Percentiles rank a stretch among this genome's conserved stretches.
Conservation (phyloP, 2,329 filamentous ascomycete species). For the Sarocladium brachiariae region DNA sequence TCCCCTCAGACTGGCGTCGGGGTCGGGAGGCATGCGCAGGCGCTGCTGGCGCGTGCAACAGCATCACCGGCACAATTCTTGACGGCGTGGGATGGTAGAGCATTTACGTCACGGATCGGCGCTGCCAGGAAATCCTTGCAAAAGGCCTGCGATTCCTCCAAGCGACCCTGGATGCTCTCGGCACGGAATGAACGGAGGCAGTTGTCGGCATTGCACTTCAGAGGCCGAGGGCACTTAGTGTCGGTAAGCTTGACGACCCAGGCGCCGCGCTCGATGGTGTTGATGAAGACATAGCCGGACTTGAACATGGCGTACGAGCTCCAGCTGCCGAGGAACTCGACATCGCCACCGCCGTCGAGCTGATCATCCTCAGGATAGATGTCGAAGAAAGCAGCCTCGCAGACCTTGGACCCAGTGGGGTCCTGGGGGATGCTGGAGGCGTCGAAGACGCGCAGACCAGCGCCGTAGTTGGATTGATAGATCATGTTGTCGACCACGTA, state of each 20-base stretch:
- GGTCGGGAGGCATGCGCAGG: background rate
- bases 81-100: conserved; percentile 15
- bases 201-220: conserved; percentile 17
- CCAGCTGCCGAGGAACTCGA: conserved; percentile 17
- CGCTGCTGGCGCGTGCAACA: conserved; percentile 10
- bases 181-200: conserved; percentile 17
- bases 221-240: conserved; percentile 13
- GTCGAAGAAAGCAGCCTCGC: conserved; percentile 39
- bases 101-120: conserved; percentile 10
- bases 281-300: conserved; percentile 17
- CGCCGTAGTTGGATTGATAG: conserved; percentile 40
- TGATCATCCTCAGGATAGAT: conserved; percentile 28
- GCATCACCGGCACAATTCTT: conserved; percentile 13
- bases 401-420: conserved; percentile 31
- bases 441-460: conserved; percentile 32
- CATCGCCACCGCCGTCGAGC: conserved; percentile 14
- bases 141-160: conserved; percentile 16
- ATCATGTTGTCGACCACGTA: conserved; percentile 32
- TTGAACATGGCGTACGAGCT: conserved; percentile 16
- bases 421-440: conserved; percentile 23
- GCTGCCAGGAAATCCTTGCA: conserved; percentile 14
- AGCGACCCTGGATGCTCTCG: conserved; percentile 12
- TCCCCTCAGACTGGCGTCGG: background rate
- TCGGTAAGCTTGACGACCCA: conserved; percentile 17
- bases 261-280: conserved; percentile 18